Conservation (phyloP, 2,329 filamentous ascomycete genomes). For the Myriangium duriaei region DNA sequence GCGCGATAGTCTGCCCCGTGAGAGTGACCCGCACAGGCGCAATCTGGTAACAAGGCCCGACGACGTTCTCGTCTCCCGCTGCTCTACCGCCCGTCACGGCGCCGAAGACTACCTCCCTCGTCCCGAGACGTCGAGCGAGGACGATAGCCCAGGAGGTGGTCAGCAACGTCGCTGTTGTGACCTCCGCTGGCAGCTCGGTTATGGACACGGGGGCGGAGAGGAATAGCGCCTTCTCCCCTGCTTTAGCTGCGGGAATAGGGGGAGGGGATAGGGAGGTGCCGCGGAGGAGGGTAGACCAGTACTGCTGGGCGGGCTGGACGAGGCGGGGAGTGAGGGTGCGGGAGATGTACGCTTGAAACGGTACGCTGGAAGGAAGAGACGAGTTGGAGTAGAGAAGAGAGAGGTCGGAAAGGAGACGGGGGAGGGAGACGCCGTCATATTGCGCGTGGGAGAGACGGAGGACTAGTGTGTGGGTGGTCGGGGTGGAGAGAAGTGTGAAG, state of each 20-base stretch:
- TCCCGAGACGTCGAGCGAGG: conserved; percentile 38
- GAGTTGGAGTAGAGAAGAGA: conserved; percentile 27
- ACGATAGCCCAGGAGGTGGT: conserved; percentile 47
- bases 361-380: background rate
- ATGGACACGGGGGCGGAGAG: conserved; percentile 24
- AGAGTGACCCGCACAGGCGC: conserved; percentile 51
- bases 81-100: conserved; percentile 54
- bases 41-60: conserved; percentile 57
- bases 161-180: conserved; percentile 30
- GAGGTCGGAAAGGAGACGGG: conserved; percentile 45
- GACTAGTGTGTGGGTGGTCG: conserved; percentile 19
- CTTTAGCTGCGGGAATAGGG: conserved; percentile 7
- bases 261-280: conserved; percentile 37
- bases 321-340: background rate
- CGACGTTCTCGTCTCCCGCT: conserved; percentile 42
- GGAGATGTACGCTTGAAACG: conserved; percentile 8
- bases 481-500: conserved; percentile 12
- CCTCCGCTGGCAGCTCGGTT: conserved; percentile 8
- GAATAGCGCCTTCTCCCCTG: conserved; percentile 20
- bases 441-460: conserved; percentile 23
- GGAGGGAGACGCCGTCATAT: conserved; percentile 35
- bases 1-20: conserved; percentile 24
- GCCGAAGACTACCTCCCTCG: conserved; percentile 44
- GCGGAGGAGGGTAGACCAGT: conserved; percentile 49
- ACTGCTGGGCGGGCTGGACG: conserved; percentile 28